Base-by-base conservation (phyloP, 2,329 filamentous ascomycete species). In the Lasiodiplodia citricola region DNA sequence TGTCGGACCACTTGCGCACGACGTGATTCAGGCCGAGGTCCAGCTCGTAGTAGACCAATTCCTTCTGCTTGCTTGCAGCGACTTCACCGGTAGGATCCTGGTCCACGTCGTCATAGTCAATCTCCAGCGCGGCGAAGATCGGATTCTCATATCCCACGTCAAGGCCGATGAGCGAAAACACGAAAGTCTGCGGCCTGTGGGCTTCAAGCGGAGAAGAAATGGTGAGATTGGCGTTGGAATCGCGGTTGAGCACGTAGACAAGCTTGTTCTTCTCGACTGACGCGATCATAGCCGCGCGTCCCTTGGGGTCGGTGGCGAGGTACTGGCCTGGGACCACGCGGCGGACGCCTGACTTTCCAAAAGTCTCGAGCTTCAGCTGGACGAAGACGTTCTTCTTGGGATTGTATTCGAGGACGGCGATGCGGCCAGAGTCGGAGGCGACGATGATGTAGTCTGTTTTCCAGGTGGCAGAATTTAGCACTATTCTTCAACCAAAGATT, bases 201-300 rank as follows among this genome's bases (percentile, higher is more conserved):
- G 96, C 96, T 81, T 99, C 96, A 21, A 99, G 87, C 0, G 96
- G 96, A 16, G 96, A 99, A 5, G 96, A 99, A 63, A 99, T 99
- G 51, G 94, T 96, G 75, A 99, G 88, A 80, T 97, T 93, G 21
- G 94, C 94, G 81, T 98, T 93, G 3, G 94, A 88, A 82, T 97
- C 97, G 72, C 96, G 91, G 81, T 98, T 98, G 73, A 99, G 86
- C 75, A 99, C 95, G 82, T 99, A 99, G 73, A 99, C 96, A 68
- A 99, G 91, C 84, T 99, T 99, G 84, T 98, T 99, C 87, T 99
- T 99, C 83, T 99, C 96, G 67, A 95, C 87, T 5, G 94, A 95
- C 11, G 96, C 94, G 70, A 98, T 92, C 78, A 99, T 87, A 77
- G 95, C 97, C 67, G 96, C 96, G 83, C 96, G 90, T 68, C 96